Base-by-base conservation (phyloP, 108 stramenopile species). In the Nitzschia sp. region DNA sequence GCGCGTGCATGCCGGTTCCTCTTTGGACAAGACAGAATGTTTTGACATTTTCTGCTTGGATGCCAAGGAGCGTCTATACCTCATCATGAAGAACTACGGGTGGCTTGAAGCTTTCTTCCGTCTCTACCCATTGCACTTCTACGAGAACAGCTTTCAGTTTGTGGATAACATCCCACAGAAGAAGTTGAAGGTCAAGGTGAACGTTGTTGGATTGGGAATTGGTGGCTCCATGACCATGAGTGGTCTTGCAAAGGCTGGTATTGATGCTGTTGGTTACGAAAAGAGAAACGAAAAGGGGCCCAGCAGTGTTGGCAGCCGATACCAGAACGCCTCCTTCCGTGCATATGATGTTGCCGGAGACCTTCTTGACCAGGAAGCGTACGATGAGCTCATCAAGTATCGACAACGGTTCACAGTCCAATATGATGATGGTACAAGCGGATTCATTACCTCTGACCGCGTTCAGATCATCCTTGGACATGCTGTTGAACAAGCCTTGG, bases 81-180 rank as follows among this genome's bases (percentile, higher is more conserved):
- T 75, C 10, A 19, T 69, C n/a, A 12, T 75, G 12, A 51, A 75
- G 25, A 41, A 75, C 15, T 75, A 69, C 43, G 74, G 48, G 8
- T 75, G 74, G 74, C 50, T 75, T n/a, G 37, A 75, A 25, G 74
- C 69, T 21, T 75, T 75, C 68, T 75, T 69, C 42, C 68, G 68
- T 0, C 24, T 54, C 11, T 75, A 62, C 57, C 74, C 74, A 0
- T 24, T 69, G 25, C 74, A 75, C 53, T 75, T 75, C 40, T 75
- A 75, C 29, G 74, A 75, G 58, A 75, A 75, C 67, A 63, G 53
- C 52, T 75, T 75, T 55, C 59, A 60, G 38, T 75, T 75, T 54
- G 74, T 75, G 41, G 56, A 75, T 1, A 22, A 50, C 11, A 69
- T 75, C 22, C 74, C 74, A 1, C 2, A 17, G 5, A 75, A 75